Base-by-base conservation (phyloP, 2,329 filamentous ascomycete genomes). In the Truncatella angustata region DNA sequence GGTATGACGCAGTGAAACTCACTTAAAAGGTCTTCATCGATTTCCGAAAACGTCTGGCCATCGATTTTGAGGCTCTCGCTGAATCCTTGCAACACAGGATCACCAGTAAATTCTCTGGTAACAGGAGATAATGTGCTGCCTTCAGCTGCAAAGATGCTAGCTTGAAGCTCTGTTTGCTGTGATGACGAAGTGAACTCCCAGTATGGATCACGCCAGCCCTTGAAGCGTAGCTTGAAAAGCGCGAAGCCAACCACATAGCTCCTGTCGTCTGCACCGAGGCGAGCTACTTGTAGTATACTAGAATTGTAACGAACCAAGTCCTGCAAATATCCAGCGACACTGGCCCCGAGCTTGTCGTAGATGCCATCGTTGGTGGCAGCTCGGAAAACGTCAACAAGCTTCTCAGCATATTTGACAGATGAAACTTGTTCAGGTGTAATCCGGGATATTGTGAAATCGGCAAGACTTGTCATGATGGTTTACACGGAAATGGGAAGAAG, bases 21-120 rank as follows among this genome's bases (percentile, higher is more conserved):
- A 46, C 43, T 34, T 9, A 46, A 14, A 16, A 46, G 32, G 12
- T 46, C 43, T 21, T 46, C 43, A 10, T 46, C 26, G 16, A 46
- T 20, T n/a, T 46, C 43, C 9, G 7, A 10, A 4, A 46, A 20
- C 16, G 10, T 23, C n/a, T 34, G 26, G 5, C 28, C 28, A 5
- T 20, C 14, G 18, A 16, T 18, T 24, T 46, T 16, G 16, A 46
- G 26, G 12, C 43, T n/a, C 34, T 46, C 43, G 11, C 6, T 20
- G n/a, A 46, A 46, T 18, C 43, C 10, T 4, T 24, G 32, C 7
- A 46, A 23, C 9, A 46, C 18, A 9, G 43, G 43, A 23, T 46
- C 43, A 6, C 43, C 43, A 4, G 43, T 46, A 18, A 35, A 32
- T 35, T 35, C 43, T 18, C 30, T 20, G 9, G 9, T 10, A 6